Conservation (phyloP, 1,284 basidiomycete genomes). For the Phaffia rhodozyma region DNA sequence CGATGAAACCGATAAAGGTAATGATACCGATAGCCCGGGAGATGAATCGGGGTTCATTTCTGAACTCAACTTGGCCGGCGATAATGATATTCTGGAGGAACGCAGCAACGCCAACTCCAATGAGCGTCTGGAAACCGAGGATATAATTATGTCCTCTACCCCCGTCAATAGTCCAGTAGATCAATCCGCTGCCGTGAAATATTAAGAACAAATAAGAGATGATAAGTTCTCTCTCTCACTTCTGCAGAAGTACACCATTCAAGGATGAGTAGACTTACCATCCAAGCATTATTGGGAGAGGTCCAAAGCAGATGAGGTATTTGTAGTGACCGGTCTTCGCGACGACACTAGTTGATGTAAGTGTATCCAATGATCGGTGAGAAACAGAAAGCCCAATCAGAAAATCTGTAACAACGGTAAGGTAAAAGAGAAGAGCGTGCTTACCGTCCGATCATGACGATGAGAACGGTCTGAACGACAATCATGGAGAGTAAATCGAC, state of each 20-base stretch:
- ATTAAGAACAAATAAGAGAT: background rate
- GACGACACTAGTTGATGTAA: conserved; percentile 21
- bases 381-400: too few relatives aligned
- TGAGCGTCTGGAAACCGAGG: conserved; percentile 31
- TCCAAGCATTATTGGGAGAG: conserved; percentile 27
- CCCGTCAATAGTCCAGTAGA: conserved; percentile 28
- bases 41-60: conserved; percentile 29
- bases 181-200: conserved; percentile 17
- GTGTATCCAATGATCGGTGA: background rate
- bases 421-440: background rate
- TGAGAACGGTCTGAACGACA: conserved; percentile 30
- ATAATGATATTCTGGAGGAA: conserved; percentile 14
- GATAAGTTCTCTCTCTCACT: background rate
- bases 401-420: too few relatives aligned
- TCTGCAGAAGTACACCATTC: background rate
- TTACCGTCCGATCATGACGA: conserved; percentile 28
- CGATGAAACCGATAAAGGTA: conserved; percentile 18
- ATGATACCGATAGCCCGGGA: conserved; percentile 13
- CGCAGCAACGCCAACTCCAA: conserved; percentile 28
- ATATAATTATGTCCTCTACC: conserved; percentile 24
- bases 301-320: conserved; percentile 30
- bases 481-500: conserved; percentile 26
- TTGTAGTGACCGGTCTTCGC: conserved; percentile 30
- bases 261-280: background rate
- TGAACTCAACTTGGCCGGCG: conserved; percentile 32